A percentile compares a stretch with the other conserved stretches of the same genome.
phyloP scores from a whole-genome alignment of 1,139 yeast genomes.

The Saccharomyces uvarum region DNA sequence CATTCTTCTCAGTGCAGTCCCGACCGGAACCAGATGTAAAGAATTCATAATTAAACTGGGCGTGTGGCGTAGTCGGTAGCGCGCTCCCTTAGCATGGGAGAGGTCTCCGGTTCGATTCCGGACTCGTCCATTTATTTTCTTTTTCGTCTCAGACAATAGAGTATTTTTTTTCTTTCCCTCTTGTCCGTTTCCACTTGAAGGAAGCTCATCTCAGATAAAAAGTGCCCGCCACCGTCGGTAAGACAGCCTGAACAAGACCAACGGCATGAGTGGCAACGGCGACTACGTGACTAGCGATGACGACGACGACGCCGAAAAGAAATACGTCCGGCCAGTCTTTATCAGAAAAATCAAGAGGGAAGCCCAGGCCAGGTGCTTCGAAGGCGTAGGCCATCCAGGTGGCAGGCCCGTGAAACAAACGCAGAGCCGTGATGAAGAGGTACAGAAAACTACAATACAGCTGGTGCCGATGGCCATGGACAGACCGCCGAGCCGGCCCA shows the following conservation, averaged over 20 bases:
- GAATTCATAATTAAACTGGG: conserved; percentile 35
- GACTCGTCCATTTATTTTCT: conserved; percentile 56
- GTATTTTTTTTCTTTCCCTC: background rate
- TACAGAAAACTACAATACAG: background rate
- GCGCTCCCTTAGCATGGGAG: conserved; percentile 87
- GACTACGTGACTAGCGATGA: background rate
- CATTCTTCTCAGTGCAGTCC: background rate
- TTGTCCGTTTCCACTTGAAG: too few relatives aligned
- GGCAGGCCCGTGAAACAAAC: background rate
- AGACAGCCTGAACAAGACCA: background rate
- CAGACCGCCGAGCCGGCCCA: background rate
- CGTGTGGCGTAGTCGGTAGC: conserved; percentile 93
- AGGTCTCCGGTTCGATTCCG: conserved; percentile 89
- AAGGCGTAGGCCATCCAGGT: background rate
- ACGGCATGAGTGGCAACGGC: background rate
- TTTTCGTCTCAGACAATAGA: background rate
- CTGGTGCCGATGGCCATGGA: background rate
- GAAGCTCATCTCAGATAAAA: background rate
- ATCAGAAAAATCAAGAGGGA: background rate
- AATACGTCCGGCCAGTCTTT: background rate
- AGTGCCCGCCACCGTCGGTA: too few relatives aligned
- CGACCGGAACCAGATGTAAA: too few relatives aligned
- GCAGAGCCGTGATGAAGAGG: background rate
- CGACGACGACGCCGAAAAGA: background rate
- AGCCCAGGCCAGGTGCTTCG: background rate